A percentile compares a stretch with the other conserved stretches of the same genome.
Evolutionary conservation across 148 eudicot species (phyloP).

Genomic region (Amaranthus cruentus): DNA sequence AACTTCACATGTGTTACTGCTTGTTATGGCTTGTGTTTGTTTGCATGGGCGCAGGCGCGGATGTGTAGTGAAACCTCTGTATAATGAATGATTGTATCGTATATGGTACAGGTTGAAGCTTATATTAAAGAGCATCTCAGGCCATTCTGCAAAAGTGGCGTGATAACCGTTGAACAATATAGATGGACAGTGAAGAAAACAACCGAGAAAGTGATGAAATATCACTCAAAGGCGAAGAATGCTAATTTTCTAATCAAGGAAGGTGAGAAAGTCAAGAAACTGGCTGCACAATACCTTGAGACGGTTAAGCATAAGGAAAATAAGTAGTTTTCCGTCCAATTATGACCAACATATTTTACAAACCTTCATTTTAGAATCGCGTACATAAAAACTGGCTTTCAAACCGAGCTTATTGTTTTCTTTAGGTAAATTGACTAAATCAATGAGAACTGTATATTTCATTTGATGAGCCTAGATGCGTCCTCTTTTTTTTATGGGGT

Average conservation of each 20-base stretch:
- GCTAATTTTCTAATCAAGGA: constrained; percentile 68
- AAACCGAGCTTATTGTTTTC: not conserved
- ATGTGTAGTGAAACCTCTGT: not conserved
- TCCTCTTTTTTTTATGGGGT: not conserved
- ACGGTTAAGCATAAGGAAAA: constrained; percentile 54
- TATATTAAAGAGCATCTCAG: constrained; percentile 95
- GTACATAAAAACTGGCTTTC: constrained; percentile 17
- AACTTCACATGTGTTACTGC: not conserved
- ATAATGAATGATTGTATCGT: not conserved
- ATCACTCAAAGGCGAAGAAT: constrained; percentile 71
- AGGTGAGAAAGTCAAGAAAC: constrained; percentile 51
- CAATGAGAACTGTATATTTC: not conserved
- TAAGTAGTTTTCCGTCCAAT: not conserved
- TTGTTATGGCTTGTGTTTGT: not conserved
- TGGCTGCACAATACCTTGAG: constrained; percentile 85
- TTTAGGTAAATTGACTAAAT: not conserved
- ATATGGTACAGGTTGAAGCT: constrained; percentile 62
- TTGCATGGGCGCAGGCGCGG: not conserved
- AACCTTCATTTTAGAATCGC: not conserved
- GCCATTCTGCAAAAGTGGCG: constrained; percentile 93
- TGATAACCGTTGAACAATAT: constrained; percentile 78
- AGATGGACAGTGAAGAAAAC: constrained; percentile 79
- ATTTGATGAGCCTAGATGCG: too few species aligned
- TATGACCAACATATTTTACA: not conserved
- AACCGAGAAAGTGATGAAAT: constrained; percentile 82